Evolutionary conservation across 2,329 filamentous ascomycete species (phyloP), one percentile per base, ranked within the genome.

Genomic region (Didymellaceae sp.): DNA sequence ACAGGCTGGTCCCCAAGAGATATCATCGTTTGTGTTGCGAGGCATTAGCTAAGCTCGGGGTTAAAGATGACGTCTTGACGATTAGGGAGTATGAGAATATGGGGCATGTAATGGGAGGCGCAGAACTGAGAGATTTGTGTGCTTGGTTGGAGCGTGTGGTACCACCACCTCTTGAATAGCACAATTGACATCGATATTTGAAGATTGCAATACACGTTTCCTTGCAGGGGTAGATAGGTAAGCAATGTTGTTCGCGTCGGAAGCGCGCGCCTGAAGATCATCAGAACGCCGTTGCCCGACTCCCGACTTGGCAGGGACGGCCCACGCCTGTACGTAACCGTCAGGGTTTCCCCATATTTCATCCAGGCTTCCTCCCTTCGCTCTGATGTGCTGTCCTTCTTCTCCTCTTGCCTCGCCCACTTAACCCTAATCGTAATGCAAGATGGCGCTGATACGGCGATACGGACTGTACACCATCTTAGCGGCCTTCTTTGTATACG

Each of bases 81-180:
- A 60, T 75, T 18, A 70, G 77, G 47, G 77, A 78, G 54, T 81
- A 81, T 63, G 75, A 80, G 40, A 77, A 75, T 0, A 67, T 81
- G 64, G 77, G 74, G 1, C 79, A 82, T 69, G 66, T 67, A 8
- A 70, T 78, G 28, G 68, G 58, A 45, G 74, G 74, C 9, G 58
- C 69, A 10, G 74, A 80, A 57, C 58, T 82, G 52, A 70, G 74
- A 54, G 78, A 81, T 64, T 58, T 81, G 45, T 77, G 75, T 58
- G 49, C 43, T 7, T 80, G 74, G 68, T 17, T 80, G 62, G 69
- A 78, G 57, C 66, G 57, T 41, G 69, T 75, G 30, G 61, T 78
- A 24, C 75, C 76, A 24, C 75, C 76, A 16, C 59, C 65, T 28
- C 49, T 76, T 3, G 42, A 52, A n/a, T 21, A 28, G 26, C 10